phyloP scores from a whole-genome alignment of 2,329 filamentous ascomycete genomes.

The Diaporthe citriasiana region DNA sequence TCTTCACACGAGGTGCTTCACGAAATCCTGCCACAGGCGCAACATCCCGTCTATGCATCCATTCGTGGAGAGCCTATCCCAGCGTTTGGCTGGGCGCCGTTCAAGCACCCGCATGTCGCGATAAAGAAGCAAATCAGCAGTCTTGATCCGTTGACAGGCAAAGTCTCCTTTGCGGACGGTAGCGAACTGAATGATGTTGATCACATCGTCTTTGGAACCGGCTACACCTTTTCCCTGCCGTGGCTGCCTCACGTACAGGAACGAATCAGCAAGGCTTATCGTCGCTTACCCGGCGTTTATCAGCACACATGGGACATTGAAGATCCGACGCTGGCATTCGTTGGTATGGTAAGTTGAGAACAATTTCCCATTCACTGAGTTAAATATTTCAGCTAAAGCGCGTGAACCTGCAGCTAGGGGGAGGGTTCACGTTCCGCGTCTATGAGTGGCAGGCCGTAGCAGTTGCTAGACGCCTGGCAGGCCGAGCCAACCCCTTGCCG shows the following conservation, averaged over 20 bases:
- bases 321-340: constrained; percentile 52
- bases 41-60: constrained; percentile 64
- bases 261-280: constrained; percentile 55
- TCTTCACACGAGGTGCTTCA: constrained; percentile 71
- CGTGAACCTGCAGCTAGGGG: constrained; percentile 48
- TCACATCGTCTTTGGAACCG: constrained; percentile 71
- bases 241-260: constrained; percentile 64
- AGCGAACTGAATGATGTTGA: constrained; percentile 64
- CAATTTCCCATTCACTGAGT: no score
- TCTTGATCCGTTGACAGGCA: constrained; percentile 53
- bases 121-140: constrained; percentile 60
- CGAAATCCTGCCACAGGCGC: constrained; percentile 61
- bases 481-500: constrained; percentile 45
- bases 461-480: constrained; percentile 53
- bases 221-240: constrained; percentile 70
- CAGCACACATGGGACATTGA: constrained; percentile 55
- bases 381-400: not conserved
- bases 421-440: constrained; percentile 55
- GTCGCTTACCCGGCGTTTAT: constrained; percentile 53
- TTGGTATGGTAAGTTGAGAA: constrained; percentile 52
- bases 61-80: constrained; percentile 60
- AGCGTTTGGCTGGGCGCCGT: constrained; percentile 69
- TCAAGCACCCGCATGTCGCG: constrained; percentile 65
- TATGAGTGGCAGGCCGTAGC: constrained; percentile 58
- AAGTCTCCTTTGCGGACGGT: constrained; percentile 67